These are phyloP conservation scores for Nigrospora osmanthi DNA, from an alignment of 2,329 filamentous ascomycete species.

Conservation along the genomic window DNA sequence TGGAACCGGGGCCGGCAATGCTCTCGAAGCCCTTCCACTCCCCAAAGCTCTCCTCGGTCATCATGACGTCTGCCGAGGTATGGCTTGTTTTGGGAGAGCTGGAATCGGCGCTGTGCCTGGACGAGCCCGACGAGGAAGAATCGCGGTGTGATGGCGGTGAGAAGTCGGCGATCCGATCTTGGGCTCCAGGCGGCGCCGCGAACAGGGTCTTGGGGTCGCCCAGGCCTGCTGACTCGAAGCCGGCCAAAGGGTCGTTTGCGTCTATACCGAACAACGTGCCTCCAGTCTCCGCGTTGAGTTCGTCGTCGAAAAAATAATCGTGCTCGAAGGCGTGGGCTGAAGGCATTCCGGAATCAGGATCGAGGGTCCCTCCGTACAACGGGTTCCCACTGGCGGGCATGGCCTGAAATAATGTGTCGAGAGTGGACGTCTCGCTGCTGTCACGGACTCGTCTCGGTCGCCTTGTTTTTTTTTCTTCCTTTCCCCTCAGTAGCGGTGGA, in stretches of 20 bases:
- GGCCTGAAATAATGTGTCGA: not conserved
- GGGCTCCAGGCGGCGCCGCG: constrained; percentile 2
- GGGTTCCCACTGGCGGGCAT: constrained; percentile 5
- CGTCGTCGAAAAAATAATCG: constrained; percentile 7
- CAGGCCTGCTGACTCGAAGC: constrained; percentile 5
- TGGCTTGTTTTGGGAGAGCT: constrained; percentile 18
- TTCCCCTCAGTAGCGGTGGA: too few relatives aligned
- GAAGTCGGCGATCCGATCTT: constrained; percentile 6
- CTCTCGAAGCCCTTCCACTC: constrained; percentile 3
- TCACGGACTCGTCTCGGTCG: too few relatives aligned
- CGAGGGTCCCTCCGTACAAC: constrained; percentile 5
- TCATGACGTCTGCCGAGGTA: constrained; percentile 17
- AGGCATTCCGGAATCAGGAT: constrained; percentile 6
- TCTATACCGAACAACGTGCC: not conserved
- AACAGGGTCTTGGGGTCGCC: constrained; percentile 11
- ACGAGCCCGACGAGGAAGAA: constrained; percentile 22
- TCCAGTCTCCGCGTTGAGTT: constrained; percentile 1
- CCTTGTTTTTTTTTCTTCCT: too few relatives aligned
- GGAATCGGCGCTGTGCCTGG: constrained; percentile 13
- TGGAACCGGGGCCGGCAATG: constrained; percentile 6
- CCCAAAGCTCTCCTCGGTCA: constrained; percentile 10
- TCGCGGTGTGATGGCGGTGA: constrained; percentile 16
- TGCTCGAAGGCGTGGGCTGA: constrained; percentile 1
- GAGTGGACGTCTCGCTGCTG: not conserved
- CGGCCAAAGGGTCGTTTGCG: constrained; percentile 1